phyloP scores from a whole-genome alignment of 1,139 yeast genomes.

The Candida neerlandica region DNA sequence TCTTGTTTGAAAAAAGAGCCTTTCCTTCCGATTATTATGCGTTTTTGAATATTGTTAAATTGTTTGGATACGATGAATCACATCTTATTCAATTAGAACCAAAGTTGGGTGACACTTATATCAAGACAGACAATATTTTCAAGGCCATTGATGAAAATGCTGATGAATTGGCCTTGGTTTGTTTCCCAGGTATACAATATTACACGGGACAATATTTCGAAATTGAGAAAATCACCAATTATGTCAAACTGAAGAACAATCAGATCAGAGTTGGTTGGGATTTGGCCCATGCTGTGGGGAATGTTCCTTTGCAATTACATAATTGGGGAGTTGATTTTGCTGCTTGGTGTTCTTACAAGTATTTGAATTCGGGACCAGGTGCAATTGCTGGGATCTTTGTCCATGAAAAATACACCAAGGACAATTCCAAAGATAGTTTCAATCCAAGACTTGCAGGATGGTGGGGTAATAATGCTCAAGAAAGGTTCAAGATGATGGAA shows the following conservation, averaged over 20 bases:
- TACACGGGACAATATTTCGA: constrained; percentile 90
- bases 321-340: constrained; percentile 94
- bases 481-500: constrained; percentile 80
- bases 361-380: constrained; percentile 91
- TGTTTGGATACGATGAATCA: constrained; percentile 61
- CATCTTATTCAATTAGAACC: constrained; percentile 69
- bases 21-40: constrained; percentile 95
- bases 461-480: constrained; percentile 86
- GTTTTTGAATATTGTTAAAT: constrained; percentile 67
- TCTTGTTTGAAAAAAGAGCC: constrained; percentile 81
- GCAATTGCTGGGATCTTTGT: constrained; percentile 84
- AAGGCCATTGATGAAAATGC: constrained; percentile 55
- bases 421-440: constrained; percentile 33
- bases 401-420: constrained; percentile 52
- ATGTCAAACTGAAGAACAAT: constrained; percentile 36
- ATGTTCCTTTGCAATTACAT: constrained; percentile 73
- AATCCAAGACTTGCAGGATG: constrained; percentile 87
- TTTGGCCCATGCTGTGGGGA: constrained; percentile 92
- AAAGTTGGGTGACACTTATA: constrained; percentile 52
- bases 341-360: constrained; percentile 91
- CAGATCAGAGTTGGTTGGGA: constrained; percentile 89
- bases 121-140: constrained; percentile 67
- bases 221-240: constrained; percentile 63
- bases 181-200: constrained; percentile 89
- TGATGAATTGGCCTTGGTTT: constrained; percentile 70